phyloP scores from a whole-genome alignment of 2,329 filamentous ascomycete genomes.

The Sarocladium oryzae region DNA sequence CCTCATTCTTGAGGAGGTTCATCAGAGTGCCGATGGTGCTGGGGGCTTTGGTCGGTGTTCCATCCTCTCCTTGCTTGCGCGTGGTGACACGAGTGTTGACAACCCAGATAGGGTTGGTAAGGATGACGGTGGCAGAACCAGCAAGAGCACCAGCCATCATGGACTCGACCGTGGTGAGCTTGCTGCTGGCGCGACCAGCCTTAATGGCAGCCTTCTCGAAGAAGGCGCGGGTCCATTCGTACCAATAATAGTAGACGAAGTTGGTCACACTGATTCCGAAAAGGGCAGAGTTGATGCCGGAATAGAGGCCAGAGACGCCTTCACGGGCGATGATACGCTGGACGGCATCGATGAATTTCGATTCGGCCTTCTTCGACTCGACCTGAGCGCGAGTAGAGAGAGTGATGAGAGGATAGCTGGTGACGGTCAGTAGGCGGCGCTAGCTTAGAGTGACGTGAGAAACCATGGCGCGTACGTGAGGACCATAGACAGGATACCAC shows the following conservation, averaged over 20 bases:
- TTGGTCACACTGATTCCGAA: conserved; percentile 99
- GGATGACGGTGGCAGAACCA: conserved; percentile 85
- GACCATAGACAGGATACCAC: conserved; percentile 91
- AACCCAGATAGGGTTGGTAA: conserved; percentile 99
- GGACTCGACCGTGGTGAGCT: conserved; percentile 84
- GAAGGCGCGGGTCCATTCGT: conserved; percentile 88
- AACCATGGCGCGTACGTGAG: conserved; percentile 64
- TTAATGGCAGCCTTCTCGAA: conserved; percentile 74
- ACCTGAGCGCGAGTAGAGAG: conserved; percentile 96
- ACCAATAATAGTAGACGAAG: conserved; percentile 99
- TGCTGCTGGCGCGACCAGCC: conserved; percentile 66
- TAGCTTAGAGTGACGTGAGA: conserved; percentile 5
- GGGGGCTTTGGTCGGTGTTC: conserved; percentile 38
- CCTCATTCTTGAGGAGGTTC: conserved; percentile 75
- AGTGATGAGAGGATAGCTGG: conserved; percentile 89
- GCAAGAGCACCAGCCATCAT: conserved; percentile 95
- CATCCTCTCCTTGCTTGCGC: conserved; percentile 53
- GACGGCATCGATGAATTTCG: conserved; percentile 75
- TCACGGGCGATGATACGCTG: conserved; percentile 86
- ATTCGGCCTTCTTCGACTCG: conserved; percentile 88
- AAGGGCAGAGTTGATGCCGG: conserved; percentile 86
- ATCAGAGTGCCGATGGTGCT: conserved; percentile 78
- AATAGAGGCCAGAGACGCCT: conserved; percentile 81
- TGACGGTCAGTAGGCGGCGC: conserved; percentile 3
- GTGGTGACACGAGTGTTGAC: conserved; percentile 98